Percentiles rank a stretch among this genome's conserved stretches.
phyloP scores from a whole-genome alignment of 495 filamentous ascomycete genomes.

The Hypoxylon fuscum region DNA sequence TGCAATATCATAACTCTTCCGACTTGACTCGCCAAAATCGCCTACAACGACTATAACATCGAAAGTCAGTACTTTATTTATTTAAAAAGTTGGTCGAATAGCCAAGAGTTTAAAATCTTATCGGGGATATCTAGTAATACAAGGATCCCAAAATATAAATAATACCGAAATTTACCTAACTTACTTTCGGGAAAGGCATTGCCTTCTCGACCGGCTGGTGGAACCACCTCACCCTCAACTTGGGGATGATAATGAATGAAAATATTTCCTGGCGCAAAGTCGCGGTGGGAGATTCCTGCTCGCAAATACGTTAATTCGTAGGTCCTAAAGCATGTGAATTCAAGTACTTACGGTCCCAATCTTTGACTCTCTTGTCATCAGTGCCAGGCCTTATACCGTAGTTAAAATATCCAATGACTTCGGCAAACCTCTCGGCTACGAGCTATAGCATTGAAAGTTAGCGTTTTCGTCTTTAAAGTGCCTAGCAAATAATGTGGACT shows the following conservation, averaged over 20 bases:
- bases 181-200: constrained; percentile 23
- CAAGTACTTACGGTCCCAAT: constrained; percentile 9
- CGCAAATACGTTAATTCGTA: background rate
- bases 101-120: background rate
- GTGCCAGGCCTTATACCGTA: background rate
- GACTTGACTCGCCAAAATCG: constrained; percentile 6
- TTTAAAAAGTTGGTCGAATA: background rate
- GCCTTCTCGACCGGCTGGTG: background rate
- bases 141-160: background rate
- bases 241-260: constrained; percentile 17
- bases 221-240: background rate
- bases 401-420: constrained; percentile 8
- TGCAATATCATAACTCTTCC: background rate
- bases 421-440: constrained; percentile 13
- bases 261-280: constrained; percentile 2
- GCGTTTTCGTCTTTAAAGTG: background rate
- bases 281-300: constrained; percentile 11
- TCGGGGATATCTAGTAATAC: background rate
- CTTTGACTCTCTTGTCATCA: background rate
- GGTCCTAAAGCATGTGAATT: background rate
- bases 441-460: constrained; percentile 12
- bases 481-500: constrained; percentile 2
- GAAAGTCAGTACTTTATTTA: constrained; percentile 7
- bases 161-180: constrained; percentile 5
- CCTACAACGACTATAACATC: constrained; percentile 11